Evolutionary conservation across 163 green algal species (phyloP).

Genomic region (Scenedesmus sp.): DNA sequence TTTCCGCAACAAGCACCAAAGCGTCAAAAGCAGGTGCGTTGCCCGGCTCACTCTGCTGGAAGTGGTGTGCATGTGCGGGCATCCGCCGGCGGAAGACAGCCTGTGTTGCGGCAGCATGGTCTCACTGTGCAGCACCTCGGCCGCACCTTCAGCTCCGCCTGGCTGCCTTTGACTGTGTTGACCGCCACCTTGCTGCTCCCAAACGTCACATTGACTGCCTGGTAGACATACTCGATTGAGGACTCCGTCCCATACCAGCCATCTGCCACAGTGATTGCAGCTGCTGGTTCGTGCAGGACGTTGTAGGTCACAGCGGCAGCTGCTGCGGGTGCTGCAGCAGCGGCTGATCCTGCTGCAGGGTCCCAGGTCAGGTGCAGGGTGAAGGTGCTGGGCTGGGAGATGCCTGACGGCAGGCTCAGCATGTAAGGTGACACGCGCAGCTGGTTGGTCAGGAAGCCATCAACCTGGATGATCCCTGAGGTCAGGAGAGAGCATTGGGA

Average conservation of each 20-base stretch:
- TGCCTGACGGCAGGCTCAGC: slow-evolving; percentile 11
- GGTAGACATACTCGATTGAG: background rate
- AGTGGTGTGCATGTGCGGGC: background rate
- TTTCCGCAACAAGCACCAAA: background rate
- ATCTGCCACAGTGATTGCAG: background rate
- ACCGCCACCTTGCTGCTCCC: background rate
- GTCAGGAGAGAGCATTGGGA: background rate
- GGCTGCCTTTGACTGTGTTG: background rate
- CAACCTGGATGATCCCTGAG: slow-evolving; percentile 21
- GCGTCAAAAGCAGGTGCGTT: background rate
- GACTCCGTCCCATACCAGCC: slow-evolving; percentile 13
- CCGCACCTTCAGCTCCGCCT: background rate
- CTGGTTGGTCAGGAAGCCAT: slow-evolving; percentile 13
- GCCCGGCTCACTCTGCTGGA: too few species aligned
- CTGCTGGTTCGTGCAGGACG: background rate
- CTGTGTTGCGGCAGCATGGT: background rate
- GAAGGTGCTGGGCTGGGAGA: background rate
- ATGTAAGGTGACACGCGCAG: slow-evolving; percentile 1
- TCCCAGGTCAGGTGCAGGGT: background rate
- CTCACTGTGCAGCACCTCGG: background rate
- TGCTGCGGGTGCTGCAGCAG: background rate
- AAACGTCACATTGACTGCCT: background rate
- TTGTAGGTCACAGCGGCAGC: slow-evolving; percentile 8
- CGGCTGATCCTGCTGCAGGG: background rate
- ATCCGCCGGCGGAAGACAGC: too few species aligned